phyloP scores from a whole-genome alignment of 305 asterid genomes.

The Fraxinus albicans region DNA sequence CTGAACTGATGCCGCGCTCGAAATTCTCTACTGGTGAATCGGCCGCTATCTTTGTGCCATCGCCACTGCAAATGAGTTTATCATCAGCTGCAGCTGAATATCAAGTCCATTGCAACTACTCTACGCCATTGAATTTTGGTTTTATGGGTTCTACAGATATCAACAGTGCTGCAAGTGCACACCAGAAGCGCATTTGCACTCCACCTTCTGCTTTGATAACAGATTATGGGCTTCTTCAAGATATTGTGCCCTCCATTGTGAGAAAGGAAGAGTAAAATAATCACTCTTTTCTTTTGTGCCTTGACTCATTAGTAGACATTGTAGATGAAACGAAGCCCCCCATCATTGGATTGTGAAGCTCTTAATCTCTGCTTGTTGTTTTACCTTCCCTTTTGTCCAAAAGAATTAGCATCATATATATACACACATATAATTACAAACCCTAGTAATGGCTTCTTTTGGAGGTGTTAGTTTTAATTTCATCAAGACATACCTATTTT shows the following conservation, averaged over 20 bases:
- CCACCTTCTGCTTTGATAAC: constrained; percentile 19
- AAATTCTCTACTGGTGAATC: constrained; percentile 2
- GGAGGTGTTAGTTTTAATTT: background rate
- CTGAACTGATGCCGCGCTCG: constrained; percentile 11
- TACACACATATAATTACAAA: constrained; percentile 3
- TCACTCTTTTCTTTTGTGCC: background rate
- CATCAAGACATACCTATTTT: background rate
- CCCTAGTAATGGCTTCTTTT: constrained; percentile 21
- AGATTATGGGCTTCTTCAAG: constrained; percentile 58
- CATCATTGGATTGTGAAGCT: background rate
- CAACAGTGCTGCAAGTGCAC: constrained; percentile 6
- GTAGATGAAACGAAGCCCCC: constrained; percentile 16
- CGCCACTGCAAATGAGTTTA: constrained; percentile 5
- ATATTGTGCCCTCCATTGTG: constrained; percentile 43
- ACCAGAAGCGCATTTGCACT: constrained; percentile 20
- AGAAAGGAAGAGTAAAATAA: constrained; percentile 28
- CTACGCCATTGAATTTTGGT: constrained; percentile 11
- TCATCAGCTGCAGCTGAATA: background rate
- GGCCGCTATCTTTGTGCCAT: background rate
- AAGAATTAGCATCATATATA: background rate
- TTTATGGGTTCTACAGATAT: constrained; percentile 1
- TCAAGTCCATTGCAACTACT: constrained; percentile 14
- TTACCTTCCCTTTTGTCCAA: background rate
- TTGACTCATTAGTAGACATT: constrained; percentile 17
- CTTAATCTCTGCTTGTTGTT: background rate